These are phyloP conservation scores for Apiospora saccharicola DNA, from an alignment of 2,329 filamentous ascomycete genomes.

Conservation along the genomic window DNA sequence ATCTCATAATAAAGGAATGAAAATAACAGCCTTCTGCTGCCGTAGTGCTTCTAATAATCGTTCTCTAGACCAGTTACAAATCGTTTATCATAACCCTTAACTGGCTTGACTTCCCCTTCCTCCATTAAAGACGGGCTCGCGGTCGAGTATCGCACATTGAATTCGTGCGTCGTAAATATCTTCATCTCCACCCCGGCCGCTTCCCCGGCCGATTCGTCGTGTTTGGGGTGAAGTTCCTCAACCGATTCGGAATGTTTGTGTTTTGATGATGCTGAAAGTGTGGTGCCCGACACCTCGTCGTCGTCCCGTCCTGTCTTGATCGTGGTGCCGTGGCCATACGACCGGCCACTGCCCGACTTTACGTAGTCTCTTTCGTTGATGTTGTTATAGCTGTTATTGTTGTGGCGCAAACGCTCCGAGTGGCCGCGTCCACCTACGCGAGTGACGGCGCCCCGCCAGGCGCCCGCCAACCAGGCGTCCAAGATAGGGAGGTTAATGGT, in stretches of 20 bases:
- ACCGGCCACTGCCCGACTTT: background rate
- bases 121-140: background rate
- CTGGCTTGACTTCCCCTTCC: background rate
- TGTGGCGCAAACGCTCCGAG: slow-evolving; percentile 3
- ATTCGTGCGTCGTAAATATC: slow-evolving; percentile 22
- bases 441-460: slow-evolving; percentile 30
- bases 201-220: background rate
- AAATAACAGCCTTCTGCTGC: background rate
- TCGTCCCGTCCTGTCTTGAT: slow-evolving; percentile 11
- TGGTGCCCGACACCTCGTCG: background rate
- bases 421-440: slow-evolving; percentile 27
- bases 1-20: slow-evolving; percentile 1
- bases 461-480: slow-evolving; percentile 37
- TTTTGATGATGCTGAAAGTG: background rate
- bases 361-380: background rate
- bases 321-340: slow-evolving; percentile 22
- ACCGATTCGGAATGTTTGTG: slow-evolving; percentile 26
- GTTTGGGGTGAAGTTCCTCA: slow-evolving; percentile 13
- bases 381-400: slow-evolving; percentile 1
- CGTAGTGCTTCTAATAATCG: background rate
- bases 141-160: slow-evolving; percentile 22
- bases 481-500: slow-evolving; percentile 45
- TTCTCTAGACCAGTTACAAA: background rate
- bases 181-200: slow-evolving; percentile 3
- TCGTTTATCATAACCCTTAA: slow-evolving; percentile 12